phyloP scores from a whole-genome alignment of 2,329 filamentous ascomycete genomes.

The Hypomyces perniciosus region DNA sequence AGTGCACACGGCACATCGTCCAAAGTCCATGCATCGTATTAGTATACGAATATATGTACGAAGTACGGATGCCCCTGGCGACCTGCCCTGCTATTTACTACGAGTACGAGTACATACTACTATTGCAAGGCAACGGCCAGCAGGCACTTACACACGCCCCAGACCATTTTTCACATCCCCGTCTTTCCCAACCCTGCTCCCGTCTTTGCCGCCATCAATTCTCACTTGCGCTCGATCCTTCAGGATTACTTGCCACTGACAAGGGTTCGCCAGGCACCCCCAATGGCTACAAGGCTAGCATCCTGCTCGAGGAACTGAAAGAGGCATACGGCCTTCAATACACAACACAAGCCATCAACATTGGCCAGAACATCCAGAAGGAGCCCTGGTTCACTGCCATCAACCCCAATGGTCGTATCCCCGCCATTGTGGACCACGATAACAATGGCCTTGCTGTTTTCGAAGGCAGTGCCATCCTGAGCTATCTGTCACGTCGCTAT shows the following conservation, averaged over 20 bases:
- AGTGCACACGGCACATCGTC: too few species aligned
- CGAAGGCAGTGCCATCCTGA: conserved; percentile 67
- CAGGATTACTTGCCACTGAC: conserved; percentile 4
- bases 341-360: conserved; percentile 53
- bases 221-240: not conserved
- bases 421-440: conserved; percentile 61
- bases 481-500: conserved; percentile 68
- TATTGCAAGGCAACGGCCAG: too few species aligned
- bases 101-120: too few species aligned
- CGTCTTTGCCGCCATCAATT: not conserved
- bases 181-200: not conserved
- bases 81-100: too few species aligned
- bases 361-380: conserved; percentile 58
- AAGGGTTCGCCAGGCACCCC: conserved; percentile 36
- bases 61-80: too few species aligned
- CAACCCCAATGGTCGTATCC: conserved; percentile 60
- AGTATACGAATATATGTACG: too few species aligned
- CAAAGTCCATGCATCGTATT: too few species aligned
- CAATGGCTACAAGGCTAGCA: conserved; percentile 51
- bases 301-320: conserved; percentile 61
- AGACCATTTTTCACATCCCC: too few species aligned
- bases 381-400: conserved; percentile 59
- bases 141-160: too few species aligned
- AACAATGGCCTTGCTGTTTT: conserved; percentile 59
- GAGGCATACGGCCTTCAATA: conserved; percentile 58